Evolutionary conservation across 2,329 filamentous ascomycete genomes (phyloP).

Genomic region (Diaporthe citrichinensis): DNA sequence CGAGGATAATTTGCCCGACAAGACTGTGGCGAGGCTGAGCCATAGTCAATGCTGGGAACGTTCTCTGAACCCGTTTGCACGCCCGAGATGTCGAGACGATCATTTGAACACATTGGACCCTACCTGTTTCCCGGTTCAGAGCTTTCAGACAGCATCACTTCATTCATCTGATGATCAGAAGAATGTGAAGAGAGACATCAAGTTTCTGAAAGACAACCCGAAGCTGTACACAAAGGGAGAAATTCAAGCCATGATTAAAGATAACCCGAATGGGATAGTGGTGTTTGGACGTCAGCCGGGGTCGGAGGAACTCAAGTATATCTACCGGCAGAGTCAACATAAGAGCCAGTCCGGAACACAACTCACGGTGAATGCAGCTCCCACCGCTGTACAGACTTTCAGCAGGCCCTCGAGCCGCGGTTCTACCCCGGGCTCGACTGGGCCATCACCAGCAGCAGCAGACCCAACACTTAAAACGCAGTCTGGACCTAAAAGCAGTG

Average conservation of each 20-base stretch:
- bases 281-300: not conserved
- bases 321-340: not conserved
- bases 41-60: not conserved
- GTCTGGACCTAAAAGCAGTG: not conserved
- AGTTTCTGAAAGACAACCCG: too few species aligned
- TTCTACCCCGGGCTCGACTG: too few species aligned
- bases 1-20: accelerated
- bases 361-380: too few species aligned
- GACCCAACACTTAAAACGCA: not conserved
- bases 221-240: not conserved
- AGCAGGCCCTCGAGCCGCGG: not conserved
- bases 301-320: not conserved
- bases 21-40: not conserved
- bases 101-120: not conserved
- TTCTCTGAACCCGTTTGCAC: not conserved
- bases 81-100: not conserved
- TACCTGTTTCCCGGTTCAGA: not conserved
- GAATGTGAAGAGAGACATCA: too few species aligned
- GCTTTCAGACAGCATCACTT: too few species aligned
- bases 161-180: too few species aligned
- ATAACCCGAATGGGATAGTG: not conserved
- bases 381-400: not conserved
- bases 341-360: not conserved
- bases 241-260: not conserved
- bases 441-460: not conserved